A percentile compares a stretch with the other conserved stretches of the same genome.
Evolutionary conservation across 1,139 yeast genomes (phyloP).

Genomic region (Ogataea hybrid): DNA sequence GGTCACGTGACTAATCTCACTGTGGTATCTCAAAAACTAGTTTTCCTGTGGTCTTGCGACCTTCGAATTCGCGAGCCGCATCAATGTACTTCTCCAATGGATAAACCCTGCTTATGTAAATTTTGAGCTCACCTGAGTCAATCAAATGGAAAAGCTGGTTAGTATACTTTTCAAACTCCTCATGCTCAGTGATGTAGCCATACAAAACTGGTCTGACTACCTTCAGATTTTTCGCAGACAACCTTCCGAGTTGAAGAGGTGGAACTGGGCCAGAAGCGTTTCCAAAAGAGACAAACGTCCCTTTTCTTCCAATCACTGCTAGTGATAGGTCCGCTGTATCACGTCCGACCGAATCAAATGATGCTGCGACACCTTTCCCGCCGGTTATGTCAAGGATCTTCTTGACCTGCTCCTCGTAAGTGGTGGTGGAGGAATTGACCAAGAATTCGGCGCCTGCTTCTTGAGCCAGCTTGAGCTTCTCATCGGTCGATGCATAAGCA

Average conservation of each 20-base stretch:
- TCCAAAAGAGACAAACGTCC: constrained; percentile 75
- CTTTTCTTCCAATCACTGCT: constrained; percentile 63
- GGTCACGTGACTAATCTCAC: constrained; percentile 3
- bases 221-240: constrained; percentile 61
- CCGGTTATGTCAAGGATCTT: constrained; percentile 65
- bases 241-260: constrained; percentile 50
- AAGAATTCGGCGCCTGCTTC: constrained; percentile 72
- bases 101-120: constrained; percentile 53
- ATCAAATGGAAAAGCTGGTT: constrained; percentile 44
- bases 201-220: constrained; percentile 62
- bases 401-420: constrained; percentile 49
- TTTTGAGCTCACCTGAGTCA: constrained; percentile 47
- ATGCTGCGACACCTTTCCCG: constrained; percentile 70
- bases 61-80: constrained; percentile 69
- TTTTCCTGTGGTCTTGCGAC: constrained; percentile 78
- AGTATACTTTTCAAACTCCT: constrained; percentile 61
- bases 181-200: constrained; percentile 49
- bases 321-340: constrained; percentile 68
- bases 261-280: constrained; percentile 86
- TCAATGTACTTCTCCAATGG: constrained; percentile 60
- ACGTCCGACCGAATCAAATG: constrained; percentile 82
- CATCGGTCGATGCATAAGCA: constrained; percentile 78
- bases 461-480: constrained; percentile 59
- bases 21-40: constrained; percentile 50
- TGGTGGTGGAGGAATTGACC: constrained; percentile 49